A percentile compares a stretch with the other conserved stretches of the same genome.
Conservation (phyloP, 805 yeast species). For the Kazachstania bromeliacearum region DNA sequence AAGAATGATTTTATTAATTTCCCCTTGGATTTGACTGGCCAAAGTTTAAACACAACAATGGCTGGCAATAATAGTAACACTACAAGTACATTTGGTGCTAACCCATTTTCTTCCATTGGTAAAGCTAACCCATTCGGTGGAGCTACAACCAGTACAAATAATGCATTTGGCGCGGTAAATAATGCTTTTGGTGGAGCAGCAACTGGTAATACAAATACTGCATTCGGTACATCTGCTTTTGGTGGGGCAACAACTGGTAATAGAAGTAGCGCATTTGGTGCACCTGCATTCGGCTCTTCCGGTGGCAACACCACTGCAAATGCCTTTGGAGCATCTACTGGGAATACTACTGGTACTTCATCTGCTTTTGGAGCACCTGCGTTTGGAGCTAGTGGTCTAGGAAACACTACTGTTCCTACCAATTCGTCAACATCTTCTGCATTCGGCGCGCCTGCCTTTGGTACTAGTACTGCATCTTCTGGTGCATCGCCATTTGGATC, state of each 20-base stretch:
- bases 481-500: slow-evolving; percentile 23
- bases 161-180: slow-evolving; percentile 18
- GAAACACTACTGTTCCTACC: too few species aligned
- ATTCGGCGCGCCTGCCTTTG: slow-evolving; percentile 16
- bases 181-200: slow-evolving; percentile 2
- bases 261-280: slow-evolving; percentile 3
- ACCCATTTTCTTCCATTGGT: slow-evolving; percentile 6
- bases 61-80: background rate
- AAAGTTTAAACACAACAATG: background rate
- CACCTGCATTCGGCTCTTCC: slow-evolving; percentile 17
- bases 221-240: slow-evolving; percentile 12
- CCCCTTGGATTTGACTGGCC: slow-evolving; percentile 27
- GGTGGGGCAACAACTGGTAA: slow-evolving; percentile 5
- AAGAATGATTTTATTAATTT: slow-evolving; percentile 29
- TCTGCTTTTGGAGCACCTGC: slow-evolving; percentile 15
- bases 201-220: slow-evolving; percentile 6
- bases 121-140: slow-evolving; percentile 3
- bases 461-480: slow-evolving; percentile 7
- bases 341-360: background rate
- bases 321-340: background rate
- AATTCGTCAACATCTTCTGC: slow-evolving; percentile 1
- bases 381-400: slow-evolving; percentile 12
- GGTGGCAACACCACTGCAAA: slow-evolving; percentile 1
- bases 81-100: slow-evolving; percentile 8
- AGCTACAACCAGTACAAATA: slow-evolving; percentile 2